These are phyloP conservation scores for Coemansia sp. DNA, from an alignment of 192 early-diverging fungal genomes.

Conservation along the genomic window DNA sequence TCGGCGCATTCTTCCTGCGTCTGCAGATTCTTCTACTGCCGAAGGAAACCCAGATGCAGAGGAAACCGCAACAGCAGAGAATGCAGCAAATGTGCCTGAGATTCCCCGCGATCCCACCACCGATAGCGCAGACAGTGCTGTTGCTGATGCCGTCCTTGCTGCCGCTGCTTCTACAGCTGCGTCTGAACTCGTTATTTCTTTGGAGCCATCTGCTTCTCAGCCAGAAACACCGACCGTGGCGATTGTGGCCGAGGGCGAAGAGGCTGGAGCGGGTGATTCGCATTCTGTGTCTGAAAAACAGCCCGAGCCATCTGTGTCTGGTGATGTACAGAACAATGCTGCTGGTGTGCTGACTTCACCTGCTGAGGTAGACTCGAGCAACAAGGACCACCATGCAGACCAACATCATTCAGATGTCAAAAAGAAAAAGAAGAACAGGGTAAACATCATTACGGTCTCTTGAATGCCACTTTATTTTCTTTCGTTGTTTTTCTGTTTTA, in stretches of 20 bases:
- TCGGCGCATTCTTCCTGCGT: constrained; percentile 32
- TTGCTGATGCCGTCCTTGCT: background rate
- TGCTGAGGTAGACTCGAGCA: background rate
- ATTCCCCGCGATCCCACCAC: background rate
- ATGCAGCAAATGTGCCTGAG: background rate
- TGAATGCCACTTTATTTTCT: background rate
- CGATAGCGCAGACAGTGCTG: background rate
- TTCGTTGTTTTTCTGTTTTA: background rate
- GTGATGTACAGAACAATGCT: constrained; percentile 11
- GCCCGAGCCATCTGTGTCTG: background rate
- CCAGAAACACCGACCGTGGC: background rate
- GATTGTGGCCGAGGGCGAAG: background rate
- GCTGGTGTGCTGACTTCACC: background rate
- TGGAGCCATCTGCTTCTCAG: background rate
- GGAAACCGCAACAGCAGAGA: background rate
- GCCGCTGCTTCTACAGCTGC: background rate
- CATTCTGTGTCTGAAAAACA: background rate
- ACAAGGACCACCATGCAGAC: constrained; percentile 3
- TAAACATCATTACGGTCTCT: constrained; percentile 12
- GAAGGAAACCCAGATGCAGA: background rate
- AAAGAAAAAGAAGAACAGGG: constrained; percentile 15
- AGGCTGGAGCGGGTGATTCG: background rate
- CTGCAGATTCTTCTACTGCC: background rate
- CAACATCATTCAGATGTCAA: constrained; percentile 1
- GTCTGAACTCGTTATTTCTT: background rate